Base-by-base conservation (phyloP, 148 eudicot genomes). In the Rhododendron ovatum region DNA sequence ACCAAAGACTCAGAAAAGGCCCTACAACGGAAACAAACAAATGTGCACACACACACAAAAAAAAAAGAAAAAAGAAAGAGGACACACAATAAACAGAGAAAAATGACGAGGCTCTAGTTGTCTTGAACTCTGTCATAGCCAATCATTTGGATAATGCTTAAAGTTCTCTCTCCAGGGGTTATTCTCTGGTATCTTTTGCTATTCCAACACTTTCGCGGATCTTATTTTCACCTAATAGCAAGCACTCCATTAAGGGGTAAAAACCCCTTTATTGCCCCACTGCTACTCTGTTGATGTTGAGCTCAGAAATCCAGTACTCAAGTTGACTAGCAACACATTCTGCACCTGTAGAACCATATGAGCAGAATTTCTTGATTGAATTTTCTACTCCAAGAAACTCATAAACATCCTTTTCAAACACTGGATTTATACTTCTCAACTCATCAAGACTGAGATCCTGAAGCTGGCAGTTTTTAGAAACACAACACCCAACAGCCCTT, bases 271-370 rank as follows among this genome's bases (percentile, higher is more conserved):
- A 41, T 78, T 43, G 53, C 77, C 12, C 47, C 85, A 43, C 45
- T n/a, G 47, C 63, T 13, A 6, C 89, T 84, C 89, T 69, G 82
- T 89, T 87, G 61, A 94, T 78, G 35, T 65, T 87, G 33, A 98
- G 96, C 88, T 90, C 88, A 2, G 88, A 76, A 20, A 90, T 91
- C 99, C 99, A 98, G 83, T 88, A 90, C 41, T 91, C 88, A 45
- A 95, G 92, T 83, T 98, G 98, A 85, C 87, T 84, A 37, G 97
- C 89, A 81, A 98, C 99, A 88, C 96, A 94, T 63, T 92, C 95
- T 15, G 98, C 92, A 39, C 99, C 99, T 5, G 99, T 95, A 61
- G 99, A 95, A 65, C 98, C 99, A 84, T 98, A 95, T 9, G 99
- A 98, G 48, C 92, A 79, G 88, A 98, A 95, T 57, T 98, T 96